Base-by-base conservation (phyloP, 768 basidiomycete species). In the Leccinellum luteum region DNA sequence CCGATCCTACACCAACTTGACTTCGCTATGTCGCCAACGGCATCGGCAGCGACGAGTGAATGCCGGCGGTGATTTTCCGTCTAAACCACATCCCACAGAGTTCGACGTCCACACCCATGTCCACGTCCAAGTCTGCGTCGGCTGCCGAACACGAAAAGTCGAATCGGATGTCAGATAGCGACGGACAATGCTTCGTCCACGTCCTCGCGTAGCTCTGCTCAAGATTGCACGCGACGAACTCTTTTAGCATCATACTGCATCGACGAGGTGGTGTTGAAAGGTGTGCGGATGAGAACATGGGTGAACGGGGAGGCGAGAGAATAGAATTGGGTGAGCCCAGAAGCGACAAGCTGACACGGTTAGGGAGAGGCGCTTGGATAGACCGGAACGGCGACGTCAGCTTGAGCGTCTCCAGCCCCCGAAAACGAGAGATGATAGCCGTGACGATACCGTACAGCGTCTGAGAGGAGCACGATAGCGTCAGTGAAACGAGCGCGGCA, bases 71-170 rank as follows among this genome's bases (percentile, higher is more conserved):
- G 17, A 60, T 38, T 56, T 59, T 73, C 21, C 69, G 61, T 43
- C 64, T 61, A 23, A 71, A 71, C 70, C 70, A 71, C 31, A 71
- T 57, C 31, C 72, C 70, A 47, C 71, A 71, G 21, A 71, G 56
- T 7, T 67, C 72, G 25, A 72, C 54, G 19, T 71, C 72, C 34
- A 69, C 54, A 14, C 69, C 71, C 25, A 71, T 51, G n/a, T 69
- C 72, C 31, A 69, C 48, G 19, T 71, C 67, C 34, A 69, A 51
- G 19, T 71, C 71, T 25, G 50, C 51, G 1, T 73, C 69, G 6
- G 52, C 47, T 53, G 60, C 58, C 48, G 70, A 61, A 23, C 62
- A 64, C 23, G 72, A 67, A 63, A 73, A 71, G 47, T 63, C 64
- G 28, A 71, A 71, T n/a, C 66, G 72, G 17, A 71, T 62, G 35